These are phyloP conservation scores for carrot (Daucus carota) DNA, from an alignment of 129 eudicot species.

Conservation along the genomic window DNA sequence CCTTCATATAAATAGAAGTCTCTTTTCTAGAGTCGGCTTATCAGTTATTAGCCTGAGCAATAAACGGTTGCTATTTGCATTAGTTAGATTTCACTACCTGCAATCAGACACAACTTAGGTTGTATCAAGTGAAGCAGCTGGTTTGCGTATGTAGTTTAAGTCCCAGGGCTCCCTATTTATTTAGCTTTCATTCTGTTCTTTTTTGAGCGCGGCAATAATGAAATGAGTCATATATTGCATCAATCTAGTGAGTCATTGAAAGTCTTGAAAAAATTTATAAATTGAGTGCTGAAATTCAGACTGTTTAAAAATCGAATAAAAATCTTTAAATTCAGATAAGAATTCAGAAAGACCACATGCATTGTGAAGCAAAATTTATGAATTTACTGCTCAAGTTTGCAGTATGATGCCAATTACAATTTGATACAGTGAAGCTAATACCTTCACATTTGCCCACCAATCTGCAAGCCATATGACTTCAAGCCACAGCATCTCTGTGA, in stretches of 20 bases:
- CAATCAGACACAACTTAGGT: neutral
- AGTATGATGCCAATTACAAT: neutral
- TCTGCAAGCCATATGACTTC: conserved; percentile 82
- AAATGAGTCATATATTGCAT: neutral
- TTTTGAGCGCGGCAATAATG: neutral
- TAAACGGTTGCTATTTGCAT: neutral
- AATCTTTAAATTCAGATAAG: neutral
- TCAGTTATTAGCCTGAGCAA: neutral
- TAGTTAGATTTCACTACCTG: neutral
- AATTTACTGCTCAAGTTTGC: neutral
- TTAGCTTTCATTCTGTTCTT: neutral
- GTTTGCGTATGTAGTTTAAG: too few species aligned
- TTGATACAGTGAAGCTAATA: conserved; percentile 13
- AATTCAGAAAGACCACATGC: neutral
- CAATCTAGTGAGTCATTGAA: too few species aligned
- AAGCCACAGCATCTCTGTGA: conserved; percentile 63
- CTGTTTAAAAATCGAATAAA: neutral
- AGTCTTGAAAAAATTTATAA: neutral
- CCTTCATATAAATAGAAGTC: neutral
- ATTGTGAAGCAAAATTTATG: neutral
- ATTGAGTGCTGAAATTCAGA: neutral
- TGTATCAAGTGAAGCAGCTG: neutral
- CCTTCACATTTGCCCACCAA: conserved; percentile 98
- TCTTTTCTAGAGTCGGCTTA: neutral
- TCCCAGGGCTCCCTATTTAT: neutral